These are phyloP conservation scores for Penicillium waksmanii DNA, from an alignment of 495 filamentous ascomycete species.

Conservation along the genomic window DNA sequence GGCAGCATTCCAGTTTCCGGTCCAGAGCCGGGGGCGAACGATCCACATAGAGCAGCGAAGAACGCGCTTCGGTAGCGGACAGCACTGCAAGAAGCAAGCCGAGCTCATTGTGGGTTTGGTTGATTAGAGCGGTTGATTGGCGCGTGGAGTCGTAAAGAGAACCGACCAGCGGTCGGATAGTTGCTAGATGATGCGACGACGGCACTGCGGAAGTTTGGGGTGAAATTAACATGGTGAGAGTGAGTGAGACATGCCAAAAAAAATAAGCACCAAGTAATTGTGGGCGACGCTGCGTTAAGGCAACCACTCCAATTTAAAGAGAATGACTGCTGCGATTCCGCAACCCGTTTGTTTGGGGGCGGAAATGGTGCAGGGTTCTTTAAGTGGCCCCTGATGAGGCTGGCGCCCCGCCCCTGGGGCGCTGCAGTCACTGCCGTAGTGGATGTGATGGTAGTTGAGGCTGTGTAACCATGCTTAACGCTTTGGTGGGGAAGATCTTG, in stretches of 20 bases:
- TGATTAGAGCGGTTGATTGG: conserved; percentile 15
- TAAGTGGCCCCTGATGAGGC: not conserved
- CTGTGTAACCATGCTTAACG: not conserved
- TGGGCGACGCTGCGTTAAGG: not conserved
- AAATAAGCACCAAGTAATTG: not conserved
- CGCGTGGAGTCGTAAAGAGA: conserved; percentile 23
- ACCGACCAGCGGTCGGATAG: conserved; percentile 17
- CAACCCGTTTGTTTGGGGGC: no score
- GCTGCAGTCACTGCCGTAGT: not conserved
- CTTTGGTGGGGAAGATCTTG: not conserved
- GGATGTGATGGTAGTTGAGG: not conserved
- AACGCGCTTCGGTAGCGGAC: conserved; percentile 5
- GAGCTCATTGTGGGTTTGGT: conserved; percentile 22
- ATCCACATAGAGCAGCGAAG: conserved; percentile 1
- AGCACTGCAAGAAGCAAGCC: conserved; percentile 15
- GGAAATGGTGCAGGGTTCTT: not conserved
- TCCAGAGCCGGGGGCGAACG: conserved; percentile 1
- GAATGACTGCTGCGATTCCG: not conserved
- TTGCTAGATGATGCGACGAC: conserved; percentile 7
- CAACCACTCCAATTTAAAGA: not conserved
- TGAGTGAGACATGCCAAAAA: not conserved
- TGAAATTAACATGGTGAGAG: conserved; percentile 11
- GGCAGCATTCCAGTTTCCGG: conserved; percentile 15
- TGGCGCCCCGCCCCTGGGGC: conserved; percentile 1
- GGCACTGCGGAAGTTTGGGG: conserved; percentile 16